Percentiles rank a stretch among this genome's conserved stretches.
These are phyloP conservation scores for Teunomyces gatunensis DNA, from an alignment of 805 yeast species.

Conservation along the genomic window DNA sequence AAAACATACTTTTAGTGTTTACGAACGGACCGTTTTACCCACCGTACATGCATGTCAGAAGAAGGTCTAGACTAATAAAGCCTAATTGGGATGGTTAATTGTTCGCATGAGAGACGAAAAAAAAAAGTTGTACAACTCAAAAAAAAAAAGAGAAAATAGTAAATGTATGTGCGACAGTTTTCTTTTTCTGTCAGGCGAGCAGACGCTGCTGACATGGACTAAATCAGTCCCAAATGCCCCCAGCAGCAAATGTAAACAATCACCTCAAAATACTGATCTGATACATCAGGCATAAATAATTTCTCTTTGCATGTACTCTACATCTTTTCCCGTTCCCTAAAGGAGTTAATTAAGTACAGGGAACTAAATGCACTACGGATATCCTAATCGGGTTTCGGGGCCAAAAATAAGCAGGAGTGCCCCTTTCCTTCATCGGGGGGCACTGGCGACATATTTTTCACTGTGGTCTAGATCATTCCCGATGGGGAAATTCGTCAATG, in stretches of 20 bases:
- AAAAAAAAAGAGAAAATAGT: not conserved
- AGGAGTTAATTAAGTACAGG: not conserved
- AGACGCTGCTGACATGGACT: not conserved
- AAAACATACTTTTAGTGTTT: not conserved
- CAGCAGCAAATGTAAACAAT: not conserved
- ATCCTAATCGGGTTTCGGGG: too few species aligned
- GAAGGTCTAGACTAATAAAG: not conserved
- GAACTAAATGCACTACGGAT: not conserved
- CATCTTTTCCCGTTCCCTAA: not conserved
- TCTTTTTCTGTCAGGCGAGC: not conserved
- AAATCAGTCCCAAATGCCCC: not conserved
- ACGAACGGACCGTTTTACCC: too few species aligned
- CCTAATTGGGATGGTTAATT: not conserved
- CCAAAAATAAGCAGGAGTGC: too few species aligned
- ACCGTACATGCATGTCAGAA: too few species aligned
- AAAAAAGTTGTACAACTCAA: not conserved
- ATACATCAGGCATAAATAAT: not conserved
- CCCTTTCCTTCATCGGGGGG: not conserved
- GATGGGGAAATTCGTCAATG: not conserved
- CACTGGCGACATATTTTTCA: not conserved
- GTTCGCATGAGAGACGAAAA: not conserved
- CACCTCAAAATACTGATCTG: not conserved
- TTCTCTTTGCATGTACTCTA: not conserved
- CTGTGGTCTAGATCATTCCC: constrained; percentile 3
- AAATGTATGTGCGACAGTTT: not conserved